Base-by-base conservation (phyloP, 1,284 basidiomycete genomes). In the Microbotryomycetes sp. region DNA sequence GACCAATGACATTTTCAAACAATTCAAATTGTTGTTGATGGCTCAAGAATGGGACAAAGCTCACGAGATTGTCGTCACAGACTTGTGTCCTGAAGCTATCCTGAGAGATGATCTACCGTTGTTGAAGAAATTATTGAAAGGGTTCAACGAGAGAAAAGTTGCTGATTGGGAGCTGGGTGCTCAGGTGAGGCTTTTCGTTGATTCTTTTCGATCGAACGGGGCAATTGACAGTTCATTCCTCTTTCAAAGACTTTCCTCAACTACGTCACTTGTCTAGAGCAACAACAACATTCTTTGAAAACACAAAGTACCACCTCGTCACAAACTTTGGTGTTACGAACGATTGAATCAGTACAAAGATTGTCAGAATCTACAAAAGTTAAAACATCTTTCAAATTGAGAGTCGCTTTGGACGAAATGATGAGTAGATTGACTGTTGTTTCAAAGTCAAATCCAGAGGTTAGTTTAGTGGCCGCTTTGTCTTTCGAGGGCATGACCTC, bases 71-170 rank as follows among this genome's bases (percentile, higher is more conserved):
- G 89, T 89, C 1, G 80, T 92, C 30, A 76, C 80, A 6, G 85
- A 92, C 66, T 82, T 98, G n/a, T 90, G 89, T 7, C 89, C 92
- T 1, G 94, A 97, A 70, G 89, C 88, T 0, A 80, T 97, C 57
- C 80, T 97, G 49, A 81, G 89, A 9, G 82, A 85, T 54, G 93
- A 97, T 75, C 76, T 86, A 7, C 81, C 80, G 2, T 78, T 94
- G 7, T 77, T 97, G n/a, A 79, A 79, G 36, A 80, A 80, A n/a
- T 74, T 97, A 14, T 89, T 97, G 69, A 78, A 78, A 50, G 81
- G 81, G 2, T 85, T 97, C 68, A 80, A 80, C 30, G 81, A 81
- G 15, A 63, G 70, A 19, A 56, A 57, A 26, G 68, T 76, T 12
- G 62, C 70, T 9, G 72, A 71, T 22, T 76, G 75, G 75, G 67